A percentile compares a stretch with the other conserved stretches of the same genome.
Evolutionary conservation across 257 asterid species (phyloP).

Genomic region (Solanum verrucosum): DNA sequence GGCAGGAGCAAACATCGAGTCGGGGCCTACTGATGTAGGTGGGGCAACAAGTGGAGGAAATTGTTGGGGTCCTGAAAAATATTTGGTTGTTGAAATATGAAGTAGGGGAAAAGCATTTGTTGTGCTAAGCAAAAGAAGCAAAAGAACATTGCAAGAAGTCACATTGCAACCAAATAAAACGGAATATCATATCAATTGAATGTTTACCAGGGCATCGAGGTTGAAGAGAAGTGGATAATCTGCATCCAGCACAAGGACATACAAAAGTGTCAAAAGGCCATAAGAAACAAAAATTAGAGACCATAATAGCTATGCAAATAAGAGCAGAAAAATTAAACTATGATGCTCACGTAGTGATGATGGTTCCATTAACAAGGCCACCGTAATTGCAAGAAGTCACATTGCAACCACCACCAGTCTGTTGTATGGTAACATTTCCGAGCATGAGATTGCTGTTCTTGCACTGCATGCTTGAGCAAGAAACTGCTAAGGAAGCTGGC

Average conservation of each 20-base stretch:
- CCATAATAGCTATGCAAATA: not conserved
- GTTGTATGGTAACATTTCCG: slow-evolving; percentile 74
- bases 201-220: slow-evolving; percentile 91
- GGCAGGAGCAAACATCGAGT: slow-evolving; percentile 57
- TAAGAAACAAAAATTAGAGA: not conserved
- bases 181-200: slow-evolving; percentile 1
- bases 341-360: slow-evolving; percentile 49
- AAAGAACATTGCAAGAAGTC: not conserved
- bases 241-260: slow-evolving; percentile 21
- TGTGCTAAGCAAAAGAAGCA: not conserved
- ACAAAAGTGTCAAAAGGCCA: not conserved
- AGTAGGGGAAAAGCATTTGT: not conserved
- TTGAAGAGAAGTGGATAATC: slow-evolving; percentile 70
- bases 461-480: slow-evolving; percentile 99
- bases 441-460: slow-evolving; percentile 71
- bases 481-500: slow-evolving; percentile 94
- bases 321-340: not conserved
- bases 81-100: not conserved
- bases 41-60: slow-evolving; percentile 68
- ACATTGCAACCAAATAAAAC: not conserved
- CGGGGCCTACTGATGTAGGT: slow-evolving; percentile 49
- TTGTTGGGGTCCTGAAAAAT: slow-evolving; percentile 60
- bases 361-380: slow-evolving; percentile 82
- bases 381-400: slow-evolving; percentile 84
- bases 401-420: slow-evolving; percentile 80